Evolutionary conservation across 495 filamentous ascomycete species (phyloP).

Genomic region (Lasiosphaeriaceae sp.): DNA sequence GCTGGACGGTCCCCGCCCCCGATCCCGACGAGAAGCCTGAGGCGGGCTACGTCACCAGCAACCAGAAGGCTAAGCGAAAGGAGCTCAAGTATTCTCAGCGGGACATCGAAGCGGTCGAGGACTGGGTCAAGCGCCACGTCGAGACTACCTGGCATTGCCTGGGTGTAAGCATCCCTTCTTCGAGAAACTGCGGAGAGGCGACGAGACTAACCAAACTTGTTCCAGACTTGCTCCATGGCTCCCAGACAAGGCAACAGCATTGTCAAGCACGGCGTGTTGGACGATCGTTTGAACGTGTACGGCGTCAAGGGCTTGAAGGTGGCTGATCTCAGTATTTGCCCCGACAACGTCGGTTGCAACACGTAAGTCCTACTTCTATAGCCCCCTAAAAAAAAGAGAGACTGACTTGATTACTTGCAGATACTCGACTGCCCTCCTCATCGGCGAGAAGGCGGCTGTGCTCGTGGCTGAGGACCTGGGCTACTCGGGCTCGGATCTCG

Average conservation of each 20-base stretch:
- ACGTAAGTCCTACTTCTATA: slow-evolving; percentile 43
- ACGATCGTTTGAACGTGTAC: slow-evolving; percentile 76
- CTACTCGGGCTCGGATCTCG: slow-evolving; percentile 66
- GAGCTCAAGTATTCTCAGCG: slow-evolving; percentile 63
- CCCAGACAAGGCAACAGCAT: slow-evolving; percentile 74
- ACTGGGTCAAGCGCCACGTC: slow-evolving; percentile 73
- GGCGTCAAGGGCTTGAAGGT: slow-evolving; percentile 79
- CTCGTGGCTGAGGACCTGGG: slow-evolving; percentile 73
- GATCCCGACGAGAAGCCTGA: slow-evolving; percentile 43
- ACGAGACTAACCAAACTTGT: slow-evolving; percentile 15
- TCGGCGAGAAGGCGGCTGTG: slow-evolving; percentile 77
- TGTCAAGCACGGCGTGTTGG: slow-evolving; percentile 75
- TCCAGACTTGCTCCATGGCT: slow-evolving; percentile 75
- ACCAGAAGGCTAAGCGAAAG: slow-evolving; percentile 51
- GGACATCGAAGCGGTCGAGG: slow-evolving; percentile 67
- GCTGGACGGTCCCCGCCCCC: slow-evolving; percentile 42
- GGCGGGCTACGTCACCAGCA: slow-evolving; percentile 44
- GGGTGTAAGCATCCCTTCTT: slow-evolving; percentile 33
- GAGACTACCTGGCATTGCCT: slow-evolving; percentile 77
- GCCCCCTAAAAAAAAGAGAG: neutral
- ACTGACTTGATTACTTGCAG: slow-evolving; percentile 16
- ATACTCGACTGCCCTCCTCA: slow-evolving; percentile 69
- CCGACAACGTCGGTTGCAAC: slow-evolving; percentile 80
- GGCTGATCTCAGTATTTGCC: slow-evolving; percentile 75
- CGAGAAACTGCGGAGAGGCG: neutral